Conservation (phyloP, 108 stramenopile species). For the Nitzschia putrida region DNA sequence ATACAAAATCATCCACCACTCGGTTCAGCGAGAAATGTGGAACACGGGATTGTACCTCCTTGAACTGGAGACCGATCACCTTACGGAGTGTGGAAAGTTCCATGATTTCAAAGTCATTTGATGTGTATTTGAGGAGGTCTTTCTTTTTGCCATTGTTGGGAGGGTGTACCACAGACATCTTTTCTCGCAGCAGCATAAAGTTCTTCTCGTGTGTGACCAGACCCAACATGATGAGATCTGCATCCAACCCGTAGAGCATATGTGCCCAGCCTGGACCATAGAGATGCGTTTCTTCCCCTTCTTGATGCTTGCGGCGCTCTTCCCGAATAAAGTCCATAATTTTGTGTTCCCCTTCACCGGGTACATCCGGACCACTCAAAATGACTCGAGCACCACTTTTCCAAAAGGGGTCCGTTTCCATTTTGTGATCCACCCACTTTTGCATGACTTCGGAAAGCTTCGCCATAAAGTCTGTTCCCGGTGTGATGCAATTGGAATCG, state of each 20-base stretch:
- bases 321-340: conserved; percentile 95
- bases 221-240: conserved; percentile 97
- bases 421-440: conserved; percentile 92
- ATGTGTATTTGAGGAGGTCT: conserved; percentile 90
- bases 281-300: conserved; percentile 10
- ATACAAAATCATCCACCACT: conserved; percentile 97
- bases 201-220: conserved; percentile 96
- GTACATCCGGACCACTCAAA: conserved; percentile 96
- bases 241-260: conserved; percentile 97
- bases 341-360: conserved; percentile 98
- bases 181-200: conserved; percentile 95
- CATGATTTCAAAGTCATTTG: conserved; percentile 94
- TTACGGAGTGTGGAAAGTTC: conserved; percentile 84
- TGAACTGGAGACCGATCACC: conserved; percentile 91
- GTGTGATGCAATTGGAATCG: conserved; percentile 99
- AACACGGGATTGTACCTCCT: conserved; percentile 64
- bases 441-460: conserved; percentile 87
- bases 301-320: conserved; percentile 49
- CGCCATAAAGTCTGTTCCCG: conserved; percentile 98
- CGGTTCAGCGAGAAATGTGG: conserved; percentile 77
- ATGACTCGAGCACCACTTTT: conserved; percentile 86
- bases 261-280: conserved; percentile 77
- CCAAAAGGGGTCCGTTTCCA: conserved; percentile 94
- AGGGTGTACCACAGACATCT: conserved; percentile 92
- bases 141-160: conserved; percentile 89